Percentiles rank a stretch among this genome's conserved stretches.
These are phyloP conservation scores for Phenoliferia sp. DNA, from an alignment of 1,284 basidiomycete genomes.

Conservation along the genomic window DNA sequence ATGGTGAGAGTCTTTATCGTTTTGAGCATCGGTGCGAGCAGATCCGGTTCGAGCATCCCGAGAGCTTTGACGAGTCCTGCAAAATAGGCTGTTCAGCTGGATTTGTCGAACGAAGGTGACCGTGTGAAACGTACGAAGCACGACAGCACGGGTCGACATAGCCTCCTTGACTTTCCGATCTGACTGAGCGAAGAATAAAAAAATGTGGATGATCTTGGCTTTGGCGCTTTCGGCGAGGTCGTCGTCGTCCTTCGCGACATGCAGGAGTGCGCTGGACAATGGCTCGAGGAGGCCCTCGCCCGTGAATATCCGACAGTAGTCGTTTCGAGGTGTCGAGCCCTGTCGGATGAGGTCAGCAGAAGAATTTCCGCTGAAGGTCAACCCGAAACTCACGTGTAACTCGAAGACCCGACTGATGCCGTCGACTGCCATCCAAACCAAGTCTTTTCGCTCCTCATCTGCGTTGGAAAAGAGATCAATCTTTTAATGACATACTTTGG, in stretches of 20 bases:
- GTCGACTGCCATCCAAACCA: conserved; percentile 90
- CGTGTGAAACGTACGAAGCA: conserved; percentile 63
- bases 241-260: conserved; percentile 72
- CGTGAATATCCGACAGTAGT: conserved; percentile 97
- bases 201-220: conserved; percentile 82
- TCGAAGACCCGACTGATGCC: conserved; percentile 94
- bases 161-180: conserved; percentile 88
- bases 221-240: conserved; percentile 56
- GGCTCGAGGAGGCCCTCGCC: conserved; percentile 91
- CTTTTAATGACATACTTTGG: background rate
- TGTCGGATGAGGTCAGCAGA: conserved; percentile 43
- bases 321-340: conserved; percentile 92
- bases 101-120: background rate
- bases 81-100: background rate
- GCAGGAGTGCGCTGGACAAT: conserved; percentile 78
- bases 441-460: conserved; percentile 70
- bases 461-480: background rate
- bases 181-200: conserved; percentile 89
- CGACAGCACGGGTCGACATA: conserved; percentile 79
- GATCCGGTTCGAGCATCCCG: conserved; percentile 72
- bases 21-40: conserved; percentile 83
- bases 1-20: conserved; percentile 95
- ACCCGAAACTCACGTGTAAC: conserved; percentile 49
- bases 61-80: conserved; percentile 72
- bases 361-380: background rate